A percentile compares a stretch with the other conserved stretches of the same genome.
Evolutionary conservation across 2,329 filamentous ascomycete species (phyloP).

Genomic region (Talaromyces atroroseus): DNA sequence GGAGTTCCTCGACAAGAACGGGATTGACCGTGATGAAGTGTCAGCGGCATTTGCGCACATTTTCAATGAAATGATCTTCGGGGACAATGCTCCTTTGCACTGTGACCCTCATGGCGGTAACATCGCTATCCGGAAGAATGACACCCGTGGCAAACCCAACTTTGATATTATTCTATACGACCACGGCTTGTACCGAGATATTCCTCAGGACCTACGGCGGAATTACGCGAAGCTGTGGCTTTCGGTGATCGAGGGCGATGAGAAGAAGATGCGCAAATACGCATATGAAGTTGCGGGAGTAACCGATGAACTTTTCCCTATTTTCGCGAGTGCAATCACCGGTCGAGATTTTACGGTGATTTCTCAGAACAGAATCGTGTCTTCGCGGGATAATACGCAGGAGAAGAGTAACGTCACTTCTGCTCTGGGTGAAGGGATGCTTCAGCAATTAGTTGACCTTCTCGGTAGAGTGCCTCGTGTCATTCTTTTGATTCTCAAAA

Average conservation of each 20-base stretch:
- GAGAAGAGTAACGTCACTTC: constrained; percentile 85
- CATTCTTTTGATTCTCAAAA: constrained; percentile 93
- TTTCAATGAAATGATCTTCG: constrained; percentile 99
- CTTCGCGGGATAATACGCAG: constrained; percentile 55
- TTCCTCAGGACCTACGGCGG: constrained; percentile 68
- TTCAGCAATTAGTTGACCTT: constrained; percentile 81
- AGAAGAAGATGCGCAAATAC: constrained; percentile 79
- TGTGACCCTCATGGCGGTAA: constrained; percentile 98
- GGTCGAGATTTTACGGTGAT: constrained; percentile 83
- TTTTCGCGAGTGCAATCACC: constrained; percentile 95
- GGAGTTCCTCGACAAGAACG: constrained; percentile 73
- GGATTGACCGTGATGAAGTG: constrained; percentile 91
- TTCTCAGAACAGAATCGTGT: constrained; percentile 50
- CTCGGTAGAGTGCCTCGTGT: constrained; percentile 85
- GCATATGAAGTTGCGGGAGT: constrained; percentile 85
- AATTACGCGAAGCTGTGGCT: constrained; percentile 97
- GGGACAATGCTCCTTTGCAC: constrained; percentile 78
- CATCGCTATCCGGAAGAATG: constrained; percentile 80
- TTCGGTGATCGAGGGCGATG: constrained; percentile 85
- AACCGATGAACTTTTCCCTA: constrained; percentile 80
- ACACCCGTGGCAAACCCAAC: constrained; percentile 59
- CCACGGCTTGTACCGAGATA: constrained; percentile 92
- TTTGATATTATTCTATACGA: constrained; percentile 97
- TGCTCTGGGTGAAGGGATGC: constrained; percentile 78
- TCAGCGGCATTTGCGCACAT: constrained; percentile 83